Base-by-base conservation (phyloP, 2,329 filamentous ascomycete genomes). In the Penicillium vulpinum region DNA sequence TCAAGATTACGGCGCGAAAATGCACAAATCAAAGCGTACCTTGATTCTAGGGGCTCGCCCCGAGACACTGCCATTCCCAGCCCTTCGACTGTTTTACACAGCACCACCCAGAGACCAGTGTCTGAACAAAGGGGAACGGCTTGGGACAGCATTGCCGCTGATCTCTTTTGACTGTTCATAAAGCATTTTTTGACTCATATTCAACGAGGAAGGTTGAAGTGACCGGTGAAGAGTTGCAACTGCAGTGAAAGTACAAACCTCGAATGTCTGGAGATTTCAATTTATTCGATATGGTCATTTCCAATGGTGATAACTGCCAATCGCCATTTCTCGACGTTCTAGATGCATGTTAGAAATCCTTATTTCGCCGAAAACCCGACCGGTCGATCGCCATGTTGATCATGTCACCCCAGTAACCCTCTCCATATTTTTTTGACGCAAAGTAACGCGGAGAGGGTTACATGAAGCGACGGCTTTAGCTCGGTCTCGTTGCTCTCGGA, bases 91-190 rank as follows among this genome's bases (percentile, higher is more conserved):
- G 22, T 55, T 10, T 24, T 58, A 5, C 44, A 49, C 4, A 51
- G 21, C 24, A 57, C 62, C n/a, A 59, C 61, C 3, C 54, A 58
- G 41, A 53, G 52, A 18, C 58, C 63, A 3, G 36, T 53, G 4
- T 21, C 54, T 3, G 60, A 66, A 41, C 62, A 58, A 2, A 56
- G 45, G 35, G 64, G 59, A 5, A 63, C 60, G 35, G 60, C 61
- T 7, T 70, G 66, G 67, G 68, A 70, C 36, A 58, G 62, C 16
- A 68, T 69, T 36, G 61, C 64, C 5, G 49, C 62, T 43, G 66
- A 70, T 41, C 44, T 70, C 22, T 61, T 69, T 33, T 70, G 47
- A 66, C 16, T 11, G 28, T 18, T n/a, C 21, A 31, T 16, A 5
- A 28, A 46, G 15, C 13, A 21, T 22, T 29, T 21, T n/a, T 52